Evolutionary conservation across 768 basidiomycete genomes (phyloP).

Genomic region (Leccinellum luteum): DNA sequence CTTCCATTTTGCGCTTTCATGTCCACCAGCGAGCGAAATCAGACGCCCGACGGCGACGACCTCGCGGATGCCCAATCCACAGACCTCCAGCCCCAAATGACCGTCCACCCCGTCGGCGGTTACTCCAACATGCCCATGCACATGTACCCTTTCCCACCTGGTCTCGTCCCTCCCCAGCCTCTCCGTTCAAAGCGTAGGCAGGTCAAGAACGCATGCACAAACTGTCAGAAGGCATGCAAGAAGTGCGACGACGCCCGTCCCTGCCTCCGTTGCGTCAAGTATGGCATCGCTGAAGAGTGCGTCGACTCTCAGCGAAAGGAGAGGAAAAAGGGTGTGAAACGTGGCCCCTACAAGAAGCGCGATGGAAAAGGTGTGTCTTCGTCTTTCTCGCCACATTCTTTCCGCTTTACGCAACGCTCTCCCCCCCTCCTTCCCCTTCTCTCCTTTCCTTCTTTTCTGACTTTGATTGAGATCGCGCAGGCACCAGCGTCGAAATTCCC

Average conservation of each 20-base stretch:
- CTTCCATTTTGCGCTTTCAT: slow-evolving; percentile 28
- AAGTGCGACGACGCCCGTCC: slow-evolving; percentile 91
- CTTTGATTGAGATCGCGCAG: slow-evolving; percentile 56
- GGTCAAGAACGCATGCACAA: slow-evolving; percentile 90
- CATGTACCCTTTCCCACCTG: slow-evolving; percentile 65
- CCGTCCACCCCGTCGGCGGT: slow-evolving; percentile 47
- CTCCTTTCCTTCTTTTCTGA: slow-evolving; percentile 35
- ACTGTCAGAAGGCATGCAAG: slow-evolving; percentile 90
- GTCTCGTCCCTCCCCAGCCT: slow-evolving; percentile 43
- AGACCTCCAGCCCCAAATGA: slow-evolving; percentile 46
- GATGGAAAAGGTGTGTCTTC: slow-evolving; percentile 75
- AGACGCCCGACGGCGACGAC: slow-evolving; percentile 41
- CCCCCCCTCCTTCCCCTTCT: background rate
- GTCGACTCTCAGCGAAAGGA: slow-evolving; percentile 91
- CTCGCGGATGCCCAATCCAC: slow-evolving; percentile 31
- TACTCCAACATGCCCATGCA: slow-evolving; percentile 60
- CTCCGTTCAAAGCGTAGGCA: slow-evolving; percentile 77
- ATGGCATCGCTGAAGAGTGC: slow-evolving; percentile 83
- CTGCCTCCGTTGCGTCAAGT: slow-evolving; percentile 90
- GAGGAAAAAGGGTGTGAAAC: slow-evolving; percentile 82
- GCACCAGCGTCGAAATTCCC: slow-evolving; percentile 46
- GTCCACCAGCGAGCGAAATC: slow-evolving; percentile 40
- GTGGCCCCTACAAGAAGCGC: slow-evolving; percentile 94
- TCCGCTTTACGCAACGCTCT: slow-evolving; percentile 17
- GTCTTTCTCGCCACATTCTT: slow-evolving; percentile 28